Percentiles rank a stretch among this genome's conserved stretches.
Conservation (phyloP, 192 early-diverging fungal species). For the Backusella australiensis region DNA sequence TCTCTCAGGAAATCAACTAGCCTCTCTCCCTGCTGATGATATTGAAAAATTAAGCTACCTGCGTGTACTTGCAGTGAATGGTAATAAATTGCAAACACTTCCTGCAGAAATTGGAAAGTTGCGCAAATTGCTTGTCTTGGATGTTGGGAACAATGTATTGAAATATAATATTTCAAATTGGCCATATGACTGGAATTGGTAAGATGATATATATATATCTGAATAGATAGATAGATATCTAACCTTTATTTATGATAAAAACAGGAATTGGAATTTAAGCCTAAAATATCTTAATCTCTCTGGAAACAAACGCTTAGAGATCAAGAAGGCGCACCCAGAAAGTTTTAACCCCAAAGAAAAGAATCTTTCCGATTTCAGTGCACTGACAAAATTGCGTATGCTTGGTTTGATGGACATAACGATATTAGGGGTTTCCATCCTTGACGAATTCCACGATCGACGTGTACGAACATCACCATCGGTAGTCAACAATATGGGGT, state of each 20-base stretch:
- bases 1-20: conserved; percentile 80
- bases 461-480: conserved; percentile 82
- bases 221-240: neutral
- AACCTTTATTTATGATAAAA: neutral
- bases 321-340: conserved; percentile 50
- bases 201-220: neutral
- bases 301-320: conserved; percentile 87
- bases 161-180: conserved; percentile 95
- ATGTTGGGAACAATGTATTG: conserved; percentile 84
- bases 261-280: conserved; percentile 86
- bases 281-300: conserved; percentile 89
- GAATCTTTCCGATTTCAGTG: conserved; percentile 74
- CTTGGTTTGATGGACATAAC: conserved; percentile 90
- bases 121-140: conserved; percentile 68
- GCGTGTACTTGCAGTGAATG: conserved; percentile 78
- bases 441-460: conserved; percentile 77
- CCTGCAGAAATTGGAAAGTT: conserved; percentile 91
- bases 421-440: conserved; percentile 65
- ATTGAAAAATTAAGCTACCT: conserved; percentile 72
- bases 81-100: conserved; percentile 85
- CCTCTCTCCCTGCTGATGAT: conserved; percentile 83
- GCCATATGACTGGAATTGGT: conserved; percentile 97
- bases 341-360: conserved; percentile 23
- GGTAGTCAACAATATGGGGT: conserved; percentile 78
- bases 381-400: conserved; percentile 72